Percentiles rank a stretch among this genome's conserved stretches.
These are phyloP conservation scores for Nyssa sinensis DNA, from an alignment of 148 eudicot genomes.

Conservation along the genomic window DNA sequence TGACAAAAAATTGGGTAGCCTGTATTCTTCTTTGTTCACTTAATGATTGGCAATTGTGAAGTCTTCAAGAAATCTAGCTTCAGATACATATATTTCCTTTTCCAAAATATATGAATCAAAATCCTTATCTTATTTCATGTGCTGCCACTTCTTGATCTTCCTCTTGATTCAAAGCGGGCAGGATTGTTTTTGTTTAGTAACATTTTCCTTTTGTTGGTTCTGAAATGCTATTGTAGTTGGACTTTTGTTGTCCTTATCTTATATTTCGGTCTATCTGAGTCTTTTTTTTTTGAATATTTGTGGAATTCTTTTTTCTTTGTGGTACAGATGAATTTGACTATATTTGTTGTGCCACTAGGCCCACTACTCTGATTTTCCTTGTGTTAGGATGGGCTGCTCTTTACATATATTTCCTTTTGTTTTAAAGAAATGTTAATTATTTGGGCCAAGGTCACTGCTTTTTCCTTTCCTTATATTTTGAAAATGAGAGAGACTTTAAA, in stretches of 20 bases:
- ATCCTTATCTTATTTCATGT: too few species aligned
- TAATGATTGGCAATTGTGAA: too few species aligned
- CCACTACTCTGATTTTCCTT: neutral
- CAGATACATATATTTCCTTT: neutral
- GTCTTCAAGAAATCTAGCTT: too few species aligned
- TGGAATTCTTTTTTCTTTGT: too few species aligned
- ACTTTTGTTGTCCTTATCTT: too few species aligned
- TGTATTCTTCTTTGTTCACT: neutral
- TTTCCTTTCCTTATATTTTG: neutral
- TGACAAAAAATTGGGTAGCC: neutral
- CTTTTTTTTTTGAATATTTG: too few species aligned
- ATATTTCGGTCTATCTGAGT: too few species aligned
- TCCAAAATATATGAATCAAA: neutral
- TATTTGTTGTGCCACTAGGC: neutral
- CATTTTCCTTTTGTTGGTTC: neutral
- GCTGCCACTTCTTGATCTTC: neutral
- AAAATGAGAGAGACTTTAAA: too few species aligned
- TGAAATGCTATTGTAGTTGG: neutral
- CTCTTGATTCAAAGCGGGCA: neutral
- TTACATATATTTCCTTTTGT: neutral
- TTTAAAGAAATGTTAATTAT: neutral
- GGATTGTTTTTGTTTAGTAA: neutral
- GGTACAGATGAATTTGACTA: neutral
- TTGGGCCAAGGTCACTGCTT: too few species aligned
- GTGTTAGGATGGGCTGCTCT: neutral